Conservation (phyloP, 75 land plant species). For the Cupressus sempervirens region DNA sequence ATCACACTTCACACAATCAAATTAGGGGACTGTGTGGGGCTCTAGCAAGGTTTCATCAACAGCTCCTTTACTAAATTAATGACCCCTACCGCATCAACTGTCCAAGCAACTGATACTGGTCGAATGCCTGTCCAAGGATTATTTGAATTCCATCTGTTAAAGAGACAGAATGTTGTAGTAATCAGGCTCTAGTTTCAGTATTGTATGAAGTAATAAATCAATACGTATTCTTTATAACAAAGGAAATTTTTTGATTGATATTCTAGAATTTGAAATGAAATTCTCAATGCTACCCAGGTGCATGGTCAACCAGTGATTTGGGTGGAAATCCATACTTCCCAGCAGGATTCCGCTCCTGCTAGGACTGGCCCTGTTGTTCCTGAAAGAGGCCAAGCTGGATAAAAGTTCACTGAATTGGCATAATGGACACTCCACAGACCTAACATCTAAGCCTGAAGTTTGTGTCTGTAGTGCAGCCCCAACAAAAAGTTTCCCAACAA, state of each 20-base stretch:
- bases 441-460: not conserved
- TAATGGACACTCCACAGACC: not conserved
- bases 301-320: not conserved
- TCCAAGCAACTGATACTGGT: constrained; percentile 82
- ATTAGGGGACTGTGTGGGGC: not conserved
- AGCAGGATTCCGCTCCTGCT: not conserved
- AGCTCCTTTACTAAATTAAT: constrained; percentile 45
- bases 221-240: not conserved
- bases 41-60: constrained; percentile 53
- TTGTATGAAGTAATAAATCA: not conserved
- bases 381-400: not conserved
- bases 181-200: not conserved
- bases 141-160: constrained; percentile 72
- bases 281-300: not conserved
- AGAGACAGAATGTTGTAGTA: not conserved
- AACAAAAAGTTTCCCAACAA: not conserved
- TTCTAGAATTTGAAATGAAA: not conserved
- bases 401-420: not conserved
- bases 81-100: constrained; percentile 70
- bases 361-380: not conserved
- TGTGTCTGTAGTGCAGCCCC: not conserved
- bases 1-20: not conserved
- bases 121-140: constrained; percentile 85
- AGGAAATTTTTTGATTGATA: not conserved
- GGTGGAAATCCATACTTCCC: not conserved